Base-by-base conservation (phyloP, 345 rosid species). In the Camelina hispida region DNA sequence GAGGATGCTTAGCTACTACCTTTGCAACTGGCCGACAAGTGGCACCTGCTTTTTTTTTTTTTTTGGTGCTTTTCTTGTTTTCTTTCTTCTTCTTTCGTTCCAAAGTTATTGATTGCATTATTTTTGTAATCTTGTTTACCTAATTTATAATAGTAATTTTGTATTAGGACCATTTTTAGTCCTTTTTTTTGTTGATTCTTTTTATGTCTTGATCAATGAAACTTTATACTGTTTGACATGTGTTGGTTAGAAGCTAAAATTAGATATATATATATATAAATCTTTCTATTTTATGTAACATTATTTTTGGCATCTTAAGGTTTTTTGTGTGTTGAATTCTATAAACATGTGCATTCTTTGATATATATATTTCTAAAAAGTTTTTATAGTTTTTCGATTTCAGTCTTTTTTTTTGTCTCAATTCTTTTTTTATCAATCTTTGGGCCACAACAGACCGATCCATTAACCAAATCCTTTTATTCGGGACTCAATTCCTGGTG, bases 21-120 rank as follows among this genome's bases (percentile, higher is more conserved):
- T 18, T 74, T 64, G 79, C 90, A 83, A 66, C 82, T 86, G 66
- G 84, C 85, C 84, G 88, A 87, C 91, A 83, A 54, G 86, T 81
- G 90, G 86, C 90, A 85, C 78, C 73, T 32, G 62, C 81, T 37
- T 77, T 58, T 72, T 42, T 52, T 57, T 34, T 38, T 6, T 18
- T 55, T 44, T 62, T 64, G 50, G 25, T 9, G 23, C 5, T 0
- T 4, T 37, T 1, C 18, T 30, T 30, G 46, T n/a, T 30, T 23
- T 6, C n/a, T 48, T 28, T 28, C 17, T 12, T 35, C 11, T 37
- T n/a, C 48, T 23, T 50, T 51, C 3, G 1, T 12, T 17, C 13
- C 43, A 44, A 44, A 44, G 48, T 43, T 15, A 42, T 30, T 10
- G 51, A 25, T 35, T 35, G 10, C 40, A 38, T 51, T 25, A 8